Evolutionary conservation across 148 eudicot species (phyloP), one percentile per base, ranked within the genome.

Genomic region (Amaranthus hypochondriacus): DNA sequence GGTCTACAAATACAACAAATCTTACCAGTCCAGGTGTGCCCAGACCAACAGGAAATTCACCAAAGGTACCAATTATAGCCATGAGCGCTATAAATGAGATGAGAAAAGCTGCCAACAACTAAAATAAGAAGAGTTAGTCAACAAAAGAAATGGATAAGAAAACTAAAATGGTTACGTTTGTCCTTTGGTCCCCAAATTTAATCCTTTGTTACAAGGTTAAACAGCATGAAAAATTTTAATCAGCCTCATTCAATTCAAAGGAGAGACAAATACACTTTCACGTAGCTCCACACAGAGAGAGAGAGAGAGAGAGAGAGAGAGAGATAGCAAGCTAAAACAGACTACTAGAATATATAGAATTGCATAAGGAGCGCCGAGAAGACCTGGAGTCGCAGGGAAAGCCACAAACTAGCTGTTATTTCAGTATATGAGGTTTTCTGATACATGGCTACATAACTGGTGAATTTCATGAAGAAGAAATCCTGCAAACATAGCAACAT

Each of bases 321-420:
- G 12, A 52, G 12, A 61, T 48, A 18, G 4, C 51, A 57, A 13
- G 13, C 48, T 12, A 48, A 15, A 18, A 54, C 4, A 43, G 39
- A 73, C 10, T 60, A 50, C 18, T n/a, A 1, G 14, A 12, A 55
- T n/a, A 51, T 48, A 11, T n/a, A 60, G 49, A 15, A 50, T 8
- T 3, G 61, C 54, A 42, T 9, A 42, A 61, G 7, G 65, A 68
- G 54, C 14, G 44, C 71, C 42, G 70, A 68, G 48, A 72, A 75
- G 69, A 92, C 98, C 93, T 95, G 98, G 80, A 95, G 93, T 75
- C 98, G 89, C 75, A 95, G 78, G 75, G 98, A 95, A 67, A 95
- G 98, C 98, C 98, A 95, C 85, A 92, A 85, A 80, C 93, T 92
- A 76, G 98, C 97, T 77, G 81, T 85, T 78, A 84, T 79, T 83